Percentiles rank a stretch among this genome's conserved stretches.
These are phyloP conservation scores for Chaetomidium leptoderma DNA, from an alignment of 495 filamentous ascomycete species.

Conservation along the genomic window DNA sequence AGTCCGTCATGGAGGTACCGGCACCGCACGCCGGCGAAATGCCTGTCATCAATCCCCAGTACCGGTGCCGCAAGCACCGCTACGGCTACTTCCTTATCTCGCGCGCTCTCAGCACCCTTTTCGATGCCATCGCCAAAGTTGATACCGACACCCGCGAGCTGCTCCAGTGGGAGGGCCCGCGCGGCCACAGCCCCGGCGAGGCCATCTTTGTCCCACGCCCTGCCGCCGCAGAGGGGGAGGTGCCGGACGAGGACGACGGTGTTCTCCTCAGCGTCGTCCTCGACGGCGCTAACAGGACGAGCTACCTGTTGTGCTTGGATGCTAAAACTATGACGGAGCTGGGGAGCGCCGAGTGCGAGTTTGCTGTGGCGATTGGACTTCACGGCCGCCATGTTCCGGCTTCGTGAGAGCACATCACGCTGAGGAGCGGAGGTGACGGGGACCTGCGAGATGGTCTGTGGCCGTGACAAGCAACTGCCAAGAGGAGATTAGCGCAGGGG, in stretches of 20 bases:
- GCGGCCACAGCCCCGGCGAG: conserved; percentile 68
- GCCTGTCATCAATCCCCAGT: conserved; percentile 62
- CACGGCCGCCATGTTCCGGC: conserved; percentile 57
- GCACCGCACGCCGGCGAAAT: conserved; percentile 52
- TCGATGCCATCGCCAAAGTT: conserved; percentile 66
- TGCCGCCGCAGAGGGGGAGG: conserved; percentile 26
- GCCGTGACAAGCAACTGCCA: too few relatives aligned
- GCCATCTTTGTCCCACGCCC: conserved; percentile 65
- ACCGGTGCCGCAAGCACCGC: conserved; percentile 50
- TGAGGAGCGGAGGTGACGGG: too few relatives aligned
- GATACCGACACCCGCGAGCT: conserved; percentile 53
- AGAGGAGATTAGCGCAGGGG: too few relatives aligned
- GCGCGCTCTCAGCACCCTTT: conserved; percentile 55
- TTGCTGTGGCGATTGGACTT: conserved; percentile 63
- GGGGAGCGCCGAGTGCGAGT: conserved; percentile 60
- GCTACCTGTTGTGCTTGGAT: conserved; percentile 68
- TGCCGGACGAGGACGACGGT: conserved; percentile 60
- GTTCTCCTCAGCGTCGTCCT: conserved; percentile 68
- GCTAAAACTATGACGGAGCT: conserved; percentile 61
- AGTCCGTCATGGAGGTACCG: conserved; percentile 22
- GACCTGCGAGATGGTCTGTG: too few relatives aligned
- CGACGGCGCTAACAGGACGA: conserved; percentile 56
- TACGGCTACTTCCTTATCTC: conserved; percentile 61
- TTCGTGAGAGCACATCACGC: background rate
- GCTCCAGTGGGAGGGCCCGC: conserved; percentile 49